Conservation (phyloP, 2,329 filamentous ascomycete species). For the Apiospora sp. region DNA sequence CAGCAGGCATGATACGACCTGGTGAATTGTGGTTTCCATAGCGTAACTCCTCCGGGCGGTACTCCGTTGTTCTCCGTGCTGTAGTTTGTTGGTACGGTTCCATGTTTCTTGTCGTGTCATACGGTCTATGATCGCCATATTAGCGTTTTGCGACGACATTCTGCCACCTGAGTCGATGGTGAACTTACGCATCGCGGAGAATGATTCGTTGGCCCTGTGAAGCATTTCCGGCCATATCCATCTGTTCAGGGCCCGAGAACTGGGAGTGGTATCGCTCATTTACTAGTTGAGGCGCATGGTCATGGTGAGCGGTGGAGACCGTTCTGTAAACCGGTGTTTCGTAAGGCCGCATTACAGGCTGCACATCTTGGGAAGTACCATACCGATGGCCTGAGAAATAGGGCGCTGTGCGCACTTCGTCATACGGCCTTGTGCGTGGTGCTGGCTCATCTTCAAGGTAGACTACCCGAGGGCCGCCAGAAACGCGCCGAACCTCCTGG, state of each 20-base stretch:
- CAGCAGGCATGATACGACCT: not conserved
- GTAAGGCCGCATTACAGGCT: not conserved
- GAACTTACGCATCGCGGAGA: constrained; percentile 9
- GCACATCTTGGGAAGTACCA: not conserved
- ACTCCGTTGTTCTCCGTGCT: not conserved
- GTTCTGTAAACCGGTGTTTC: constrained; percentile 16
- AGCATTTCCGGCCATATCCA: not conserved
- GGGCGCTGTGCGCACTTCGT: not conserved
- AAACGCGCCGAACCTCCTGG: not conserved
- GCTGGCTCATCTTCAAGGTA: constrained; percentile 14
- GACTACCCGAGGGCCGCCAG: constrained; percentile 10
- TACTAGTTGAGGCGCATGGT: not conserved
- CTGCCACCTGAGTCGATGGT: not conserved
- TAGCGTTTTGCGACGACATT: not conserved
- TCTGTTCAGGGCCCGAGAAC: constrained; percentile 1
- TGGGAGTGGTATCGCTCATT: constrained; percentile 10
- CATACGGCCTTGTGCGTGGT: not conserved
- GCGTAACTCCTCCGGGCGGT: not conserved
- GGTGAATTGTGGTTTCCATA: not conserved
- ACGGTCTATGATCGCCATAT: not conserved
- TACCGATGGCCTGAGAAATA: not conserved
- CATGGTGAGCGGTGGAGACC: not conserved
- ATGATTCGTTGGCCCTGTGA: not conserved
- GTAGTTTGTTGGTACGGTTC: not conserved
- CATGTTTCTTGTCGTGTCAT: not conserved